Percentiles rank a stretch among this genome's conserved stretches.
These are phyloP conservation scores for Stereum hirsutum DNA, from an alignment of 1,284 basidiomycete genomes.

Conservation along the genomic window DNA sequence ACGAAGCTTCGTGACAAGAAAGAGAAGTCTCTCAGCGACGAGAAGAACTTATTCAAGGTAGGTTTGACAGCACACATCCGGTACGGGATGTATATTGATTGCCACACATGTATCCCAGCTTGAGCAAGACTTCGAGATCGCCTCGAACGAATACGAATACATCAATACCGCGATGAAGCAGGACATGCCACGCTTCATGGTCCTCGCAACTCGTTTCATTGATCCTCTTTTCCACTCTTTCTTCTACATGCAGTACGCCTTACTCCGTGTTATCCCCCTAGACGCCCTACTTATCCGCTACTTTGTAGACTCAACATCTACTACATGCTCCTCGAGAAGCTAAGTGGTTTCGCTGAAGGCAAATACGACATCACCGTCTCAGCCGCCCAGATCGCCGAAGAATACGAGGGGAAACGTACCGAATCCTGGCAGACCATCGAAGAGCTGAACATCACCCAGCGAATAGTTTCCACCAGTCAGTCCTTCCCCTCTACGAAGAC, in stretches of 20 bases:
- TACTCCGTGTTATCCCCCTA: background rate
- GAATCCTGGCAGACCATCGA: slow-evolving; percentile 76
- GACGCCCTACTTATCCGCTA: slow-evolving; percentile 1
- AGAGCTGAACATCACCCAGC: slow-evolving; percentile 69
- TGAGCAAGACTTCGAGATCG: slow-evolving; percentile 96
- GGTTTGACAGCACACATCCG: slow-evolving; percentile 12
- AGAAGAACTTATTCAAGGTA: slow-evolving; percentile 94
- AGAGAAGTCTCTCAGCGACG: slow-evolving; percentile 87
- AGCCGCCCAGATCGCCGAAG: slow-evolving; percentile 64
- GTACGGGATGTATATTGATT: background rate
- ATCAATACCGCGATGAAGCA: slow-evolving; percentile 91
- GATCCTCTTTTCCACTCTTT: slow-evolving; percentile 96
- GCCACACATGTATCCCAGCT: slow-evolving; percentile 39
- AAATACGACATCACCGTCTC: slow-evolving; percentile 70
- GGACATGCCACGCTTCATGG: slow-evolving; percentile 90
- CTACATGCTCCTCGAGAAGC: slow-evolving; percentile 89
- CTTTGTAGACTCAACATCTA: slow-evolving; percentile 77
- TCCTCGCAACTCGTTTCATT: slow-evolving; percentile 83
- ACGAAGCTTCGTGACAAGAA: slow-evolving; percentile 97
- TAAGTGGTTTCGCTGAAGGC: slow-evolving; percentile 80
- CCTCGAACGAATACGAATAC: slow-evolving; percentile 93
- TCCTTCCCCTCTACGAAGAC: slow-evolving; percentile 11
- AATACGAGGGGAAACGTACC: slow-evolving; percentile 74
- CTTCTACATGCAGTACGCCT: slow-evolving; percentile 96
- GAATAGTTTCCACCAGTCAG: slow-evolving; percentile 78